Percentiles rank a stretch among this genome's conserved stretches.
phyloP scores from a whole-genome alignment of 139 green algal genomes.

The Coelastrella sp. region DNA sequence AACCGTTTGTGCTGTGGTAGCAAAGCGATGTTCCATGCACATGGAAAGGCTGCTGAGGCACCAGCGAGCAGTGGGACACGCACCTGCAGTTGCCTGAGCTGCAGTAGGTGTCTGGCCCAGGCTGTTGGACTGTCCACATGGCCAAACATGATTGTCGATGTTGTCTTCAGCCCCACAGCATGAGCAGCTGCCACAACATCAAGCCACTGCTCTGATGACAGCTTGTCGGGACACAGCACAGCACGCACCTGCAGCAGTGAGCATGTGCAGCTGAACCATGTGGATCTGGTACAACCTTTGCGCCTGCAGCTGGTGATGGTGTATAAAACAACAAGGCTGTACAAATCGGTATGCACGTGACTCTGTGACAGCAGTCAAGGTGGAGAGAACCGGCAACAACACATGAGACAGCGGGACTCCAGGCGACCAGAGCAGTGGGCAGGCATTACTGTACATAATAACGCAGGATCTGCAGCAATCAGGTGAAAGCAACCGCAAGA shows the following conservation, averaged over 20 bases:
- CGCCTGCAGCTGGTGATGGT: no score
- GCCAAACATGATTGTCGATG: slow-evolving; percentile 94
- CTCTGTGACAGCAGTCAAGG: no score
- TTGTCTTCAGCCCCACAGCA: slow-evolving; percentile 80
- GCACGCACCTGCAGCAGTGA: slow-evolving; percentile 48
- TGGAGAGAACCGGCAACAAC: no score
- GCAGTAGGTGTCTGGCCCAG: slow-evolving; percentile 82
- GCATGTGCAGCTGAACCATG: neutral
- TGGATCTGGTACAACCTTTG: no score
- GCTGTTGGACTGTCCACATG: slow-evolving; percentile 70
- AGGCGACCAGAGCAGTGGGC: no score
- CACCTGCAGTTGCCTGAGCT: slow-evolving; percentile 69
- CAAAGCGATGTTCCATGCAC: neutral
- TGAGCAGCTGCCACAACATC: slow-evolving; percentile 81
- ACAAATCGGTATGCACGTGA: no score
- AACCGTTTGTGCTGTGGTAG: no score
- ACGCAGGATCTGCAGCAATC: no score
- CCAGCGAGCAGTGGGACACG: slow-evolving; percentile 20
- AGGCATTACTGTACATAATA: no score
- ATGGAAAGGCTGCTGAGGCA: neutral
- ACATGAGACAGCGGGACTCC: no score
- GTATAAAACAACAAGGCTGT: no score
- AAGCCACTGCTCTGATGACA: slow-evolving; percentile 55
- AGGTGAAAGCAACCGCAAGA: no score
- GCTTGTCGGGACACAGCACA: slow-evolving; percentile 91